Evolutionary conservation across 2,329 filamentous ascomycete species (phyloP).

Genomic region (Didymella pomorum): DNA sequence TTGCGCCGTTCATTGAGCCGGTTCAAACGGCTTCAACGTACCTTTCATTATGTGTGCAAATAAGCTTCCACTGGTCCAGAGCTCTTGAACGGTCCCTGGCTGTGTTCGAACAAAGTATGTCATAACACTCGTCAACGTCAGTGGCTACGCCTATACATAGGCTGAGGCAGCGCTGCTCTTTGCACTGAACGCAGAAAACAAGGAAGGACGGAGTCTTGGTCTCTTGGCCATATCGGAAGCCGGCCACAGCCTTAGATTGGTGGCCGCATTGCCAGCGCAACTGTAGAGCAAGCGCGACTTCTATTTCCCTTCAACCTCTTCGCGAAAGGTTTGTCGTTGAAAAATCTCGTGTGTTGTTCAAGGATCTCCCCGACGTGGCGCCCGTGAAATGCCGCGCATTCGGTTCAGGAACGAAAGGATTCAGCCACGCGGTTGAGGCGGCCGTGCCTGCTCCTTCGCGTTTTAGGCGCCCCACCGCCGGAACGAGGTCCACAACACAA

Average conservation of each 20-base stretch:
- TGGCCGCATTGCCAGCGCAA: not conserved
- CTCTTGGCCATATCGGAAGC: constrained; percentile 9
- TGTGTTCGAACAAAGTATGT: not conserved
- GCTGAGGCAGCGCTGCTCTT: constrained; percentile 5
- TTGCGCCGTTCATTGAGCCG: not conserved
- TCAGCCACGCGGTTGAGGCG: constrained; percentile 9
- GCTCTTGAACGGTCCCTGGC: not conserved
- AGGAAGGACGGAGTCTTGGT: not conserved
- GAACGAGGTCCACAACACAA: constrained; percentile 3
- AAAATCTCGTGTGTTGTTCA: not conserved
- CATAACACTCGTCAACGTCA: constrained; percentile 1
- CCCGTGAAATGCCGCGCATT: constrained; percentile 9
- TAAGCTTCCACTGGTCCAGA: not conserved
- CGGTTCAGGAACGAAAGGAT: constrained; percentile 3
- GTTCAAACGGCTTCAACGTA: not conserved
- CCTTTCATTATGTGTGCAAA: not conserved
- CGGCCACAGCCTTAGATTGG: not conserved
- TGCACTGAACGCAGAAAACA: constrained; percentile 1
- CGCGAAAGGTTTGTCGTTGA: not conserved
- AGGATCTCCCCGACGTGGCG: constrained; percentile 17
- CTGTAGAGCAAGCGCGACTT: not conserved
- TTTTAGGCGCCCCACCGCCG: constrained; percentile 7
- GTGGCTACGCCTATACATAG: not conserved
- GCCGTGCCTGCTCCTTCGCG: constrained; percentile 9
- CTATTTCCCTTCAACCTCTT: not conserved